Evolutionary conservation across 306 rosid genomes (phyloP), one percentile per base, ranked within the genome.

Genomic region (Biancaea sappan): DNA sequence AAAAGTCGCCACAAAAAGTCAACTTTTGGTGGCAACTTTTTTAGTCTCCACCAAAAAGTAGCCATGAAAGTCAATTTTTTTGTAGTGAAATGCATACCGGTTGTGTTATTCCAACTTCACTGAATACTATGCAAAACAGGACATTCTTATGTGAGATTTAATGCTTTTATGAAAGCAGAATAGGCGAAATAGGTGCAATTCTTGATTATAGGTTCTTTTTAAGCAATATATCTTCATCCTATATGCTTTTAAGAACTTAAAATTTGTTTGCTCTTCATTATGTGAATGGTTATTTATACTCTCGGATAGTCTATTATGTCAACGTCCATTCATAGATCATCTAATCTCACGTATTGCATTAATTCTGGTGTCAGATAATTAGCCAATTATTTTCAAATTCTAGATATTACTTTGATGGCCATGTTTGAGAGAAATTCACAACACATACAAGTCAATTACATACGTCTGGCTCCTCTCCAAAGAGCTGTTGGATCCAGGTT

Each of bases 31-130:
- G n/a, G n/a, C n/a, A n/a, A n/a, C n/a, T n/a, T n/a, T n/a, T n/a
- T n/a, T n/a, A n/a, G n/a, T n/a, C n/a, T n/a, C n/a, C n/a, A n/a
- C n/a, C n/a, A n/a, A n/a, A n/a, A n/a, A n/a, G n/a, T n/a, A n/a
- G n/a, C n/a, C n/a, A n/a, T n/a, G n/a, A n/a, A n/a, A n/a, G n/a
- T n/a, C n/a, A n/a, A n/a, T n/a, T n/a, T n/a, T n/a, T n/a, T n/a
- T n/a, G n/a, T n/a, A n/a, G n/a, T n/a, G n/a, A n/a, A n/a, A 68
- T 92, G 88, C 96, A 95, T 98, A 82, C 92, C 63, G 72, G 92
- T 74, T 86, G 73, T 61, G 91, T 87, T 57, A 76, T 95, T 61
- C 96, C 98, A 77, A 77, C 85, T 77, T 87, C 96, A 43, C 66
- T 95, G 71, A 95, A 95, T 77, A 88, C 77, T 79, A 86, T 86